Base-by-base conservation (phyloP, 1,284 basidiomycete genomes). In the Trametes polyzona region DNA sequence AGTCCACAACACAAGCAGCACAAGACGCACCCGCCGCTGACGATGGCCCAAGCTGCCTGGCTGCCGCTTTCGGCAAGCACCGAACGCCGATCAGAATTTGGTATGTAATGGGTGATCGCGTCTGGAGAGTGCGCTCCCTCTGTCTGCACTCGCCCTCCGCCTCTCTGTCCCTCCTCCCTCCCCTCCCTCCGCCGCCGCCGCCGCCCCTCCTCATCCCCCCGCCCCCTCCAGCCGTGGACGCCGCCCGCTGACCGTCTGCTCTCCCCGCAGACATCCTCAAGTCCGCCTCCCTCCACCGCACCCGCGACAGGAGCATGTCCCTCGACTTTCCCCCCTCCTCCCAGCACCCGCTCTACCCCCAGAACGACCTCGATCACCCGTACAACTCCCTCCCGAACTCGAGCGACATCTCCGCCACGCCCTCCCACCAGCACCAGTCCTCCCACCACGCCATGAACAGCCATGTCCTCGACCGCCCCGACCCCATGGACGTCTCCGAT, bases 71-170 rank as follows among this genome's bases (percentile, higher is more conserved):
- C 70, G 70, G 70, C 70, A 70, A 66, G 65, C 55, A 58, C 69
- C 70, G 81, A 79, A 76, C 73, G 72, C 78, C 81, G 81, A 82
- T 82, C 81, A 80, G 76, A 74, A 74, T 75, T 76, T 65, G 70
- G 70, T 72, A 69, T 67, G 70, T 70, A 65, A 64, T 65, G 63
- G 47, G 48, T 61, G 64, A 66, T 66, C 65, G 63, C 61, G 63
- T 66, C 64, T 53, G 35, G 50, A 37, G 48, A 29, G 43, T 32
- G 30, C 35, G 23, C 27, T 33, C 19, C 17, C 4, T 11, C 37
- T 19, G 11, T 19, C 37, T 19, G 17, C 5, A 9, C 52, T 51
- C 49, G 36, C 30, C 29, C 57, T 52, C 51, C 50, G 42, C 52
- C 51, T 52, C 30, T 43, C 30, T 41, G 23, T 53, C 51, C 14